These are phyloP conservation scores for Penicillium chermesinum DNA, from an alignment of 495 filamentous ascomycete genomes.

Conservation along the genomic window DNA sequence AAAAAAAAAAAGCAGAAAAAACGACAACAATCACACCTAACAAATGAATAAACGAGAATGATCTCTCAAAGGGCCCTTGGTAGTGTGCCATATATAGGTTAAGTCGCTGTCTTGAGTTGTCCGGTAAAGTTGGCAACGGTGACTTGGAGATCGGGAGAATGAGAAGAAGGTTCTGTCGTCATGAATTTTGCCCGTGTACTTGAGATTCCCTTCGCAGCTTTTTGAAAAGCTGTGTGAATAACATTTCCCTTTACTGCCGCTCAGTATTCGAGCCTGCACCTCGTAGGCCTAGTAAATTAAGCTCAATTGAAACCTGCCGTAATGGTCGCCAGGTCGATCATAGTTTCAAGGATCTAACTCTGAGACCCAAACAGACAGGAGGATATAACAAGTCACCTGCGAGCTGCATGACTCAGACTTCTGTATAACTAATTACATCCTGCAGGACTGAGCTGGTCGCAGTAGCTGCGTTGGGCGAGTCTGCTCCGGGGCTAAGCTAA, in stretches of 20 bases:
- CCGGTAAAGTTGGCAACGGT: too few relatives aligned
- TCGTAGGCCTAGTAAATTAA: background rate
- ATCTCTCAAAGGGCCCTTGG: constrained; percentile 19
- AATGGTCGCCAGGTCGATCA: too few relatives aligned
- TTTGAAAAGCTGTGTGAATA: constrained; percentile 18
- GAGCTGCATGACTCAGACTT: background rate
- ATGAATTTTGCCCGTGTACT: constrained; percentile 14
- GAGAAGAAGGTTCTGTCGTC: constrained; percentile 5
- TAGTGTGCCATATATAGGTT: too few relatives aligned
- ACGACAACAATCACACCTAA: too few relatives aligned
- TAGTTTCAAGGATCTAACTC: too few relatives aligned
- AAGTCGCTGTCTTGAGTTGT: too few relatives aligned
- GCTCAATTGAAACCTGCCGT: too few relatives aligned
- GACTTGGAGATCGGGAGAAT: constrained; percentile 7
- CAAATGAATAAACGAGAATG: constrained; percentile 20
- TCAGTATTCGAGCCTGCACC: background rate
- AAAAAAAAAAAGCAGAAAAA: too few relatives aligned
- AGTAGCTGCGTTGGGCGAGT: background rate
- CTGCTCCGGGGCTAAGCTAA: constrained; percentile 8
- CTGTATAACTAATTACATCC: background rate
- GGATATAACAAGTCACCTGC: too few relatives aligned
- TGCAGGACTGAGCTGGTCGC: background rate
- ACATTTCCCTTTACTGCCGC: constrained; percentile 1
- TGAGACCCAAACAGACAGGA: too few relatives aligned
- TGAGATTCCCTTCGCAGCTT: constrained; percentile 25